Evolutionary conservation across 345 rosid species (phyloP).

Genomic region (Camelina laxa): DNA sequence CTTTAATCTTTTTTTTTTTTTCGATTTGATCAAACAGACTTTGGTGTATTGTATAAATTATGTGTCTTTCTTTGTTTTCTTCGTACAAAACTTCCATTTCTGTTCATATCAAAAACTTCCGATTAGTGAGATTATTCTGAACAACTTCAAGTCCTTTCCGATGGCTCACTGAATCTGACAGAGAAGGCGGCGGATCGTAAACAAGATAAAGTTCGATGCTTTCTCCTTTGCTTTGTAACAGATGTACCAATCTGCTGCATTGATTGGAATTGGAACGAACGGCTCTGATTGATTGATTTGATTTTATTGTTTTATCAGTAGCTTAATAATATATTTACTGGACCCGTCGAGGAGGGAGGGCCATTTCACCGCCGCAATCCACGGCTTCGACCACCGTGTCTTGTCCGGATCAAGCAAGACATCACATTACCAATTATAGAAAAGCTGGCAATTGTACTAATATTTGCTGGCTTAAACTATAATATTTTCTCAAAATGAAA

Average conservation of each 20-base stretch:
- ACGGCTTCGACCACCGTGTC: slow-evolving; percentile 34
- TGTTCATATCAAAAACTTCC: slow-evolving; percentile 29
- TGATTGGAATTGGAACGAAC: slow-evolving; percentile 14
- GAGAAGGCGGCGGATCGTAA: slow-evolving; percentile 26
- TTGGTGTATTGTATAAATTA: slow-evolving; percentile 27
- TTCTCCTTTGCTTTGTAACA: neutral
- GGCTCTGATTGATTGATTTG: slow-evolving; percentile 18
- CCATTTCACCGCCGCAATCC: slow-evolving; percentile 23
- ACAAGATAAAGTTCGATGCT: neutral
- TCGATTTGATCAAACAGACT: slow-evolving; percentile 21
- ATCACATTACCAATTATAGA: slow-evolving; percentile 14
- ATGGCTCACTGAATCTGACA: neutral
- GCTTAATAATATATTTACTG: neutral
- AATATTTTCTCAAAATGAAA: neutral
- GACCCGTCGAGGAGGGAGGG: neutral
- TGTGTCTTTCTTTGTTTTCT: slow-evolving; percentile 25
- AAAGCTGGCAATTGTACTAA: neutral
- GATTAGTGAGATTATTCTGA: neutral
- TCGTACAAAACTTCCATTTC: slow-evolving; percentile 22
- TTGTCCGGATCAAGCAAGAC: slow-evolving; percentile 4
- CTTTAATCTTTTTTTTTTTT: neutral
- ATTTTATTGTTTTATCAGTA: neutral
- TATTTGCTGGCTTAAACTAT: neutral
- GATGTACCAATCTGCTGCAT: slow-evolving; percentile 3
- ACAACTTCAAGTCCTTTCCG: neutral